Evolutionary conservation across 176 grass and related monocot genomes (phyloP).

Genomic region (Oryza meridionalis): DNA sequence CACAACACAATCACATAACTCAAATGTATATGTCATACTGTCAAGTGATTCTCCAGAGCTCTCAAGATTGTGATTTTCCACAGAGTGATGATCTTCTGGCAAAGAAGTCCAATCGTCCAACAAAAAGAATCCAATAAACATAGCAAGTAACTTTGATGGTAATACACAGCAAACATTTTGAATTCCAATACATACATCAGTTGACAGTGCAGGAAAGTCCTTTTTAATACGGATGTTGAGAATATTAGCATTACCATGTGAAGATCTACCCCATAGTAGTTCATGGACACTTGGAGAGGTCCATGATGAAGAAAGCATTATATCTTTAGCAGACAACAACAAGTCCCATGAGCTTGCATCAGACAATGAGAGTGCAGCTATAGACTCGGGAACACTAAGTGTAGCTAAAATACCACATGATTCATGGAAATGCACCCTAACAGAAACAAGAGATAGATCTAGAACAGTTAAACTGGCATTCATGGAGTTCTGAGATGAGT

Average conservation of each 20-base stretch:
- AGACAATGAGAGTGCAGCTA: conserved; percentile 52
- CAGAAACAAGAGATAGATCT: conserved; percentile 59
- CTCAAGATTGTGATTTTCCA: conserved; percentile 46
- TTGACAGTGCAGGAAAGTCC: conserved; percentile 46
- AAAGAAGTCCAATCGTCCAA: conserved; percentile 80
- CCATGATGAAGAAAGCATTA: conserved; percentile 70
- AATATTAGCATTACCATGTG: conserved; percentile 54
- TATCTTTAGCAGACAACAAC: conserved; percentile 60
- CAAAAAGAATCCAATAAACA: conserved; percentile 88
- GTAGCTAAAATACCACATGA: conserved; percentile 70
- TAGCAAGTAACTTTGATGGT: conserved; percentile 69
- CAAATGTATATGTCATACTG: conserved; percentile 72
- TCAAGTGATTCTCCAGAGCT: conserved; percentile 36
- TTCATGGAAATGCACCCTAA: conserved; percentile 81
- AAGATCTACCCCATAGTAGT: conserved; percentile 67
- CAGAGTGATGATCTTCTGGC: conserved; percentile 50
- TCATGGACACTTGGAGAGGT: conserved; percentile 58
- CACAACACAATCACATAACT: conserved; percentile 75
- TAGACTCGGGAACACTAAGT: conserved; percentile 62
- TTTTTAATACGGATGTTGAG: conserved; percentile 75
- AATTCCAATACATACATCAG: conserved; percentile 71
- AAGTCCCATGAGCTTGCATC: conserved; percentile 70
- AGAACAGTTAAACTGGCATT: conserved; percentile 49
- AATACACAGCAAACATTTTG: conserved; percentile 91
- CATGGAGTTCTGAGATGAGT: conserved; percentile 23